Conservation (phyloP, 371 early-diverging fungal species). For the Mortierella polycephala region DNA sequence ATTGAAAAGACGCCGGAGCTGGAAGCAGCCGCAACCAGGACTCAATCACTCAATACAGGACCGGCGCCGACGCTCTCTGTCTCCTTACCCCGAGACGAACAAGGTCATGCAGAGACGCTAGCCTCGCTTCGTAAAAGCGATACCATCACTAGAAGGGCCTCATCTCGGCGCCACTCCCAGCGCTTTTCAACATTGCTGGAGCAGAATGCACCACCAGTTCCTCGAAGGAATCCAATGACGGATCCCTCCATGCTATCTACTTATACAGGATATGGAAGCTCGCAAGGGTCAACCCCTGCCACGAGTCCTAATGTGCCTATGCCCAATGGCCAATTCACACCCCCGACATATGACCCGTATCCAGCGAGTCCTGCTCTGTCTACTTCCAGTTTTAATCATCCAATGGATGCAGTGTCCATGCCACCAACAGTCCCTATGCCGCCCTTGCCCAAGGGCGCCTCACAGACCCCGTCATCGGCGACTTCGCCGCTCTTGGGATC, state of each 20-base stretch:
- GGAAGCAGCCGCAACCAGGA: constrained; percentile 6
- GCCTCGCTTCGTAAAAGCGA: constrained; percentile 56
- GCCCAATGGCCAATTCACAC: constrained; percentile 15
- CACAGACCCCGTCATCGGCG: neutral
- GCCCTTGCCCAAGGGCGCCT: neutral
- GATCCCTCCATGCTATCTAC: constrained; percentile 21
- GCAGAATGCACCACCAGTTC: constrained; percentile 37
- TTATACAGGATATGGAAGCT: constrained; percentile 26
- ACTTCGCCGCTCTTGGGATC: constrained; percentile 25
- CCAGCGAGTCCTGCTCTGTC: constrained; percentile 21
- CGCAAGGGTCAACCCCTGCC: constrained; percentile 29
- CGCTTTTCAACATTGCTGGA: constrained; percentile 39
- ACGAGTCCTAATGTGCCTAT: constrained; percentile 19
- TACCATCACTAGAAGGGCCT: constrained; percentile 44
- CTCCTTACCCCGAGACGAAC: constrained; percentile 23
- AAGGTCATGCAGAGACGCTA: constrained; percentile 40
- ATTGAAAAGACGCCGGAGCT: constrained; percentile 4
- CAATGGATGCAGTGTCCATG: constrained; percentile 17
- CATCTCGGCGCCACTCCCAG: constrained; percentile 40
- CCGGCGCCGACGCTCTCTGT: constrained; percentile 16
- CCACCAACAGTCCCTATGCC: constrained; percentile 29
- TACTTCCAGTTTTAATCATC: constrained; percentile 7
- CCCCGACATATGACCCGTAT: constrained; percentile 16
- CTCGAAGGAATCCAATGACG: constrained; percentile 24
- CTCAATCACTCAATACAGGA: constrained; percentile 15